Conservation (phyloP, 73 alveolate genomes). For the Urostyla sp. region DNA sequence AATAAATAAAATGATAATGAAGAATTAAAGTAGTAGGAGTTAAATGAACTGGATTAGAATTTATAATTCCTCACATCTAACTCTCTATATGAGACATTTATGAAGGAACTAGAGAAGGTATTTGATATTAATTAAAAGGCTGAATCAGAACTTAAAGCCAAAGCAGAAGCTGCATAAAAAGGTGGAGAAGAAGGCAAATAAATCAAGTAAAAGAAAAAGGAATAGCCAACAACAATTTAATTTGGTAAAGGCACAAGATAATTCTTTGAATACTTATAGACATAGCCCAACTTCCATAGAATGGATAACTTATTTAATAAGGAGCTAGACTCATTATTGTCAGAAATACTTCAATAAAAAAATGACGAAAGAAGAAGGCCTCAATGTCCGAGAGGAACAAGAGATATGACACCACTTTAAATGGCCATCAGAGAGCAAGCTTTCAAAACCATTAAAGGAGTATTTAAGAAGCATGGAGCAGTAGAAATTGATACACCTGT, state of each 20-base stretch:
- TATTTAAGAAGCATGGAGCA: conserved; percentile 94
- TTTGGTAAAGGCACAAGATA: conserved; percentile 50
- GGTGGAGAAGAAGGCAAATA: not conserved
- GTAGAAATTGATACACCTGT: conserved; percentile 97
- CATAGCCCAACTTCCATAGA: too few species aligned
- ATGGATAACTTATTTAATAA: not conserved
- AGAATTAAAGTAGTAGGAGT: too few species aligned
- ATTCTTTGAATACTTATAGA: conserved; percentile 44
- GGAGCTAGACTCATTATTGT: conserved; percentile 39
- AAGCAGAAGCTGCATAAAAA: not conserved
- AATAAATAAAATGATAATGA: too few species aligned
- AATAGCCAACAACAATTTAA: conserved; percentile 1
- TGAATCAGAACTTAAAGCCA: conserved; percentile 13
- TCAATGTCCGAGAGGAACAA: conserved; percentile 91
- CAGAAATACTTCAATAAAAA: conserved; percentile 27
- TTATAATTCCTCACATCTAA: too few species aligned
- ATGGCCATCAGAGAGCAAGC: conserved; percentile 91
- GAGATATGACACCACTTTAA: conserved; percentile 90
- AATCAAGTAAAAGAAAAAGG: conserved; percentile 43
- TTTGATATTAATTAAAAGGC: not conserved
- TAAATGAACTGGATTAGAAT: too few species aligned
- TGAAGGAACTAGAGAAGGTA: conserved; percentile 1
- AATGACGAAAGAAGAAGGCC: conserved; percentile 84
- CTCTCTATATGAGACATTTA: not conserved
- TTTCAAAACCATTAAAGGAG: conserved; percentile 75